These are phyloP conservation scores for Teratosphaeria epicoccoides DNA, from an alignment of 2,329 filamentous ascomycete genomes.

Conservation along the genomic window DNA sequence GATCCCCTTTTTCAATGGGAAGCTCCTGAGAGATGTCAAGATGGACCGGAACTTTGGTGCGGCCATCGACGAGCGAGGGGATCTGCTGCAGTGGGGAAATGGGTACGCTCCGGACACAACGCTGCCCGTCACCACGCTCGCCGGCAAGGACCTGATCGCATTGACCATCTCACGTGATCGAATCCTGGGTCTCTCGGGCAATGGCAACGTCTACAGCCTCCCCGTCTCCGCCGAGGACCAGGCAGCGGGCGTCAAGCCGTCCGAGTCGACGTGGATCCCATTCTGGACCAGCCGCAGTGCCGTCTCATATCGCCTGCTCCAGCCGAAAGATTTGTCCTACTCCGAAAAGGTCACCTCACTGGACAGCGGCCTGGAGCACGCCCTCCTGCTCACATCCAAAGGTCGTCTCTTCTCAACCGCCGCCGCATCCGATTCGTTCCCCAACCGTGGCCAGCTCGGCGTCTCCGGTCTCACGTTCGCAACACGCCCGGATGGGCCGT, in stretches of 20 bases:
- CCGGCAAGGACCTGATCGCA: constrained; percentile 68
- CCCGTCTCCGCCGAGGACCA: constrained; percentile 68
- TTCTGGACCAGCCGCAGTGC: constrained; percentile 53
- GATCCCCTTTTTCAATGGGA: constrained; percentile 71
- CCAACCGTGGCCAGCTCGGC: constrained; percentile 75
- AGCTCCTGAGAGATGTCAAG: constrained; percentile 77
- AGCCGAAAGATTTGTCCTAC: constrained; percentile 52
- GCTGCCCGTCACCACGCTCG: constrained; percentile 60
- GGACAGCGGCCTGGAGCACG: constrained; percentile 72
- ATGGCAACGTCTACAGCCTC: constrained; percentile 73
- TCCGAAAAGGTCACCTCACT: constrained; percentile 67
- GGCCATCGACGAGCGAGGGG: constrained; percentile 76
- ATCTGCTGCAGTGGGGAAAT: constrained; percentile 83
- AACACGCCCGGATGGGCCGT: constrained; percentile 64
- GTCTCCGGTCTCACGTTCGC: constrained; percentile 72
- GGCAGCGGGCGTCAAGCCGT: constrained; percentile 48
- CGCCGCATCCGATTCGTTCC: constrained; percentile 66
- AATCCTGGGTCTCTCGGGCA: constrained; percentile 64
- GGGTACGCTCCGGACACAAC: constrained; percentile 57
- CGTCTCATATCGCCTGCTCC: constrained; percentile 63
- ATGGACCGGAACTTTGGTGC: constrained; percentile 72
- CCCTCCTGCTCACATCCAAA: constrained; percentile 69
- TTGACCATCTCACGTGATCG: constrained; percentile 71
- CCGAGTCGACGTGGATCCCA: constrained; percentile 61
- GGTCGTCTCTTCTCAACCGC: constrained; percentile 87